Percentiles rank a stretch among this genome's conserved stretches.
These are phyloP conservation scores for Penicillium italicum DNA, from an alignment of 2,329 filamentous ascomycete species.

Conservation along the genomic window DNA sequence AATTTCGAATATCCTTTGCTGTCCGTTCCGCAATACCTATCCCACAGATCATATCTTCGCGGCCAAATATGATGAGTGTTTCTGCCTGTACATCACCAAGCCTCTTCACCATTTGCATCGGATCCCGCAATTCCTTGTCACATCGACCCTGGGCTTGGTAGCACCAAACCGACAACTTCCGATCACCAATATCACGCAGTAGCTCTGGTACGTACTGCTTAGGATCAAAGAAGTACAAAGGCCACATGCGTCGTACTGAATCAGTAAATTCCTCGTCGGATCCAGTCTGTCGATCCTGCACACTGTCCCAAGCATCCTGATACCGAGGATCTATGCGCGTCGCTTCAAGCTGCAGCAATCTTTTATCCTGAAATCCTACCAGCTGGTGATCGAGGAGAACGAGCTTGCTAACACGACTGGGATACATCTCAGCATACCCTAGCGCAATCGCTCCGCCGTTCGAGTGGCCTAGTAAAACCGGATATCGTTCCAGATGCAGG, in stretches of 20 bases:
- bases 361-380: background rate
- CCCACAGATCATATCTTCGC: conserved; percentile 24
- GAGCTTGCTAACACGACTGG: background rate
- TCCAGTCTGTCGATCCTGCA: background rate
- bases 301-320: background rate
- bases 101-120: conserved; percentile 16
- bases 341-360: background rate
- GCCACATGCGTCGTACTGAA: background rate
- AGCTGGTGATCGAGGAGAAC: conserved; percentile 1
- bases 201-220: background rate
- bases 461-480: background rate
- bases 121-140: background rate
- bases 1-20: conserved; percentile 8
- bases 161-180: background rate
- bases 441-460: conserved; percentile 1
- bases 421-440: conserved; percentile 1
- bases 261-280: background rate
- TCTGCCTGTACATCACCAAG: conserved; percentile 22
- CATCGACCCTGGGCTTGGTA: conserved; percentile 1
- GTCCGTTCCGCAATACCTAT: conserved; percentile 18
- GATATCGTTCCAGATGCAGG: background rate
- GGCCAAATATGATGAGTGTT: conserved; percentile 27
- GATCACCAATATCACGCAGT: background rate
- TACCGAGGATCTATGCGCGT: background rate
- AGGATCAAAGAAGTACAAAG: background rate